Evolutionary conservation across 139 green algal species (phyloP), one percentile per base, ranked within the genome.

Genomic region (Yamagishiella unicocca): DNA sequence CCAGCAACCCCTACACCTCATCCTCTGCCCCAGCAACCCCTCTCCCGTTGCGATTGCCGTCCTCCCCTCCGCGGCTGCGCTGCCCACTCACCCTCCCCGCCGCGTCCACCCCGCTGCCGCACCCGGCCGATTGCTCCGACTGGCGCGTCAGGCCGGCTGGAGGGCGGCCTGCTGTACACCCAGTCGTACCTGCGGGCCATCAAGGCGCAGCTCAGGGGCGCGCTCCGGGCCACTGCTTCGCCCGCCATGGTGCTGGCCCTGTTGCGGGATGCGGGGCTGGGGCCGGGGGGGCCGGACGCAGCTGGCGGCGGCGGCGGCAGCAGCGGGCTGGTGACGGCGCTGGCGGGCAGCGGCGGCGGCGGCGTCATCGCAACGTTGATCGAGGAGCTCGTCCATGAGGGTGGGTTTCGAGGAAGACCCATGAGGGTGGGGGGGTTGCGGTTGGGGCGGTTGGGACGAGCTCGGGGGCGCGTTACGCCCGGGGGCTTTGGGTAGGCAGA

Each of bases 101-200:
- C 12, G 14, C 50, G 14, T 58, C 50, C 50, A 58, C 12, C n/a
- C n/a, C n/a, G n/a, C n/a, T n/a, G n/a, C n/a, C n/a, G n/a, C n/a
- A n/a, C n/a, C n/a, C n/a, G n/a, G n/a, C n/a, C n/a, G n/a, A n/a
- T n/a, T n/a, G n/a, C n/a, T n/a, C n/a, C n/a, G n/a, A n/a, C n/a
- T n/a, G n/a, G n/a, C 31, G 53, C 35, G 19, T 0, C 87, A 90
- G 97, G 96, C 22, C 89, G 93, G 10, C 84, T 99, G 37, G 94
- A 98, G 75, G 93, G 89, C 1, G 93, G 94, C 0, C 90, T 98
- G 45, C 82, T 99, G 68, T 98, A 98, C 92, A 99, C 97, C 0
- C 90, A 90, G 9, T 93, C 94, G 7, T 94, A 97, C 92, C 88
- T 98, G 53, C 84, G 90, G 0, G 92, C 95, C 84, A 89, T 98